Conservation (phyloP, 352 stramenopile species). For the Globisporangium megalacanthum region DNA sequence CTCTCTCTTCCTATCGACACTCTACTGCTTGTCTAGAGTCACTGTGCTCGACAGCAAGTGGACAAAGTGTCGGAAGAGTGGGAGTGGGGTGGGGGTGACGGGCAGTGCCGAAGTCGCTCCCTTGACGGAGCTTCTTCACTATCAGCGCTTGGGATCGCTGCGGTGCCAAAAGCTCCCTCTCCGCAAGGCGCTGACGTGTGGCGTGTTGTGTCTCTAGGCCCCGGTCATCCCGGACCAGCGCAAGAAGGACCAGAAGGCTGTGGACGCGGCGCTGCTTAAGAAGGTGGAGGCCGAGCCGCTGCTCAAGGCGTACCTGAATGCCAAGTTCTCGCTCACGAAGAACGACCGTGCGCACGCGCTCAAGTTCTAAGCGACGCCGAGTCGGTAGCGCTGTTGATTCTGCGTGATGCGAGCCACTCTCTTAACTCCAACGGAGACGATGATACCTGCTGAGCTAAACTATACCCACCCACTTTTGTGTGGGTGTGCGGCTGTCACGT, state of each 20-base stretch:
- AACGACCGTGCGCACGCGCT: slow-evolving; percentile 98
- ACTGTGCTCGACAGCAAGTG: neutral
- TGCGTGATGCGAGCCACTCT: slow-evolving; percentile 18
- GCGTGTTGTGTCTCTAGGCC: slow-evolving; percentile 33
- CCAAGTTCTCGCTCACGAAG: slow-evolving; percentile 97
- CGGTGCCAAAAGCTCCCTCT: slow-evolving; percentile 80
- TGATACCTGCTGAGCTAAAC: slow-evolving; percentile 50
- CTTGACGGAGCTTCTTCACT: slow-evolving; percentile 15
- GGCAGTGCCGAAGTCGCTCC: slow-evolving; percentile 8
- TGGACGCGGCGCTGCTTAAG: slow-evolving; percentile 92
- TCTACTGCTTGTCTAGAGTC: slow-evolving; percentile 1
- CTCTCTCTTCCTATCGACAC: neutral
- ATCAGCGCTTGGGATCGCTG: slow-evolving; percentile 91
- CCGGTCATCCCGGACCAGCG: slow-evolving; percentile 95
- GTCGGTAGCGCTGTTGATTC: slow-evolving; percentile 8
- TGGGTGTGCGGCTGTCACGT: too few relatives aligned
- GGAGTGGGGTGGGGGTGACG: neutral
- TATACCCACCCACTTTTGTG: too few relatives aligned
- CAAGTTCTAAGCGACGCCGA: slow-evolving; percentile 92
- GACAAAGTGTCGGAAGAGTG: slow-evolving; percentile 22
- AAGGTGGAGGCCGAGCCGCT: slow-evolving; percentile 86
- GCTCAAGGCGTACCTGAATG: slow-evolving; percentile 98
- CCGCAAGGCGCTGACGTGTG: slow-evolving; percentile 21
- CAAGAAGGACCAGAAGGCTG: slow-evolving; percentile 98
- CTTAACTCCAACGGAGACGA: slow-evolving; percentile 12